These are phyloP conservation scores for Astrephomene gubernaculifera DNA, from an alignment of 139 green algal genomes.

Conservation along the genomic window DNA sequence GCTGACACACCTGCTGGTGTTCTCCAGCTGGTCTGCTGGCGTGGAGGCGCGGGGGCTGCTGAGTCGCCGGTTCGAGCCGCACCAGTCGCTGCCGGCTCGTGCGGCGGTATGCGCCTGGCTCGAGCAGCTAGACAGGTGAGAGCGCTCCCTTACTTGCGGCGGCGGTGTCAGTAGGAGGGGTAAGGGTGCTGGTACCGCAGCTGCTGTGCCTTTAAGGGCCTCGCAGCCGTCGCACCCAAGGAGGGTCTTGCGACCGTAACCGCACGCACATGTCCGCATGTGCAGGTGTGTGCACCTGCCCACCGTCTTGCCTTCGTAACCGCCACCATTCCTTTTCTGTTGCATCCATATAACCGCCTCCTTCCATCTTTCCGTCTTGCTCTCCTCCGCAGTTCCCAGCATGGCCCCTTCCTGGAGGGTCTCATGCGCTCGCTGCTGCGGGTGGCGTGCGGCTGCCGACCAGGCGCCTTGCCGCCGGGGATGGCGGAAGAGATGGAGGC, in stretches of 20 bases:
- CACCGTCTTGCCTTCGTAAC: too few species aligned
- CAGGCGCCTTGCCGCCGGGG: neutral
- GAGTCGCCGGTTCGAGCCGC: constrained; percentile 37
- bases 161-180: too few species aligned
- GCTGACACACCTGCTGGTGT: constrained; percentile 53
- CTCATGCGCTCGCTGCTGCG: constrained; percentile 17
- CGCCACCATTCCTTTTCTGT: too few species aligned
- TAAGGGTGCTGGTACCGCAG: too few species aligned
- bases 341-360: too few species aligned
- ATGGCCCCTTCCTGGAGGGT: neutral
- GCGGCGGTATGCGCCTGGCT: constrained; percentile 43
- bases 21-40: constrained; percentile 17
- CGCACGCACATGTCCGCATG: too few species aligned
- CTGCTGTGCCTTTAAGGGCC: too few species aligned
- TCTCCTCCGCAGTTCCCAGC: neutral
- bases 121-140: neutral
- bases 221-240: too few species aligned
- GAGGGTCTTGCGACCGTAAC: too few species aligned
- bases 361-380: neutral
- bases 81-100: constrained; percentile 37
- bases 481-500: neutral
- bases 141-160: too few species aligned
- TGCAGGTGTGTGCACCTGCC: too few species aligned
- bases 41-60: constrained; percentile 35
- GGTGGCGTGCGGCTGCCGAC: constrained; percentile 4